Evolutionary conservation across 106 monocot genomes (phyloP).

Genomic region (Phalaenopsis aphrodite): DNA sequence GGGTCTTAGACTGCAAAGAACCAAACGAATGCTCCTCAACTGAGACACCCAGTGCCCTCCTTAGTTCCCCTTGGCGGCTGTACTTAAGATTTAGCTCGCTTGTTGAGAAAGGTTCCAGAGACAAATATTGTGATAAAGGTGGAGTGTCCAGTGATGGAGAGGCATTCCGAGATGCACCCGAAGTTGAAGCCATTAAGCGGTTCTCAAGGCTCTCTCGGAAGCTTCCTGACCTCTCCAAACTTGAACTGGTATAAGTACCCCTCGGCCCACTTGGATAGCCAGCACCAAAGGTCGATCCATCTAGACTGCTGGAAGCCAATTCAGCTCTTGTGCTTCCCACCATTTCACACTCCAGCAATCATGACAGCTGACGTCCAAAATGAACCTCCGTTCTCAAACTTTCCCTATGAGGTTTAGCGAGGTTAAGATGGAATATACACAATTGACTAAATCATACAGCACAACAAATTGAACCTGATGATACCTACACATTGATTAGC

Average conservation of each 20-base stretch:
- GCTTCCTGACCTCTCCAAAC: slow-evolving; percentile 60
- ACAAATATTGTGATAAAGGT: slow-evolving; percentile 35
- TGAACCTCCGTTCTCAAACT: not conserved
- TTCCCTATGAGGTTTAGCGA: not conserved
- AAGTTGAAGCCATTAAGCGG: slow-evolving; percentile 24
- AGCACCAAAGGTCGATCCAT: slow-evolving; percentile 42
- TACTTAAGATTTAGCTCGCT: slow-evolving; percentile 63
- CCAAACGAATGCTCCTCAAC: slow-evolving; percentile 67
- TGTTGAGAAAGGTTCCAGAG: slow-evolving; percentile 41
- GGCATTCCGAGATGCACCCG: slow-evolving; percentile 30
- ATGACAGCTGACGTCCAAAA: slow-evolving; percentile 18
- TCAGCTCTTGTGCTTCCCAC: slow-evolving; percentile 39
- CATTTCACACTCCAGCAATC: slow-evolving; percentile 33
- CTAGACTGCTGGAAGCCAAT: slow-evolving; percentile 42
- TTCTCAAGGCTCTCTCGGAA: slow-evolving; percentile 58
- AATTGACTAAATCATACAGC: not conserved
- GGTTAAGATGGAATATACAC: not conserved
- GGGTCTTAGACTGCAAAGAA: slow-evolving; percentile 43
- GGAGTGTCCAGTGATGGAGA: slow-evolving; percentile 25
- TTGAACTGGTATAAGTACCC: slow-evolving; percentile 33
- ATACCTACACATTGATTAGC: not conserved
- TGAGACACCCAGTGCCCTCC: slow-evolving; percentile 62
- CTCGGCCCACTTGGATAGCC: slow-evolving; percentile 42
- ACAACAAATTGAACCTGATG: slow-evolving; percentile 1
- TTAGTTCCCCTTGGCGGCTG: slow-evolving; percentile 50